Conservation (phyloP, 2,329 filamentous ascomycete genomes). For the Colletotrichum lindemuthianum region DNA sequence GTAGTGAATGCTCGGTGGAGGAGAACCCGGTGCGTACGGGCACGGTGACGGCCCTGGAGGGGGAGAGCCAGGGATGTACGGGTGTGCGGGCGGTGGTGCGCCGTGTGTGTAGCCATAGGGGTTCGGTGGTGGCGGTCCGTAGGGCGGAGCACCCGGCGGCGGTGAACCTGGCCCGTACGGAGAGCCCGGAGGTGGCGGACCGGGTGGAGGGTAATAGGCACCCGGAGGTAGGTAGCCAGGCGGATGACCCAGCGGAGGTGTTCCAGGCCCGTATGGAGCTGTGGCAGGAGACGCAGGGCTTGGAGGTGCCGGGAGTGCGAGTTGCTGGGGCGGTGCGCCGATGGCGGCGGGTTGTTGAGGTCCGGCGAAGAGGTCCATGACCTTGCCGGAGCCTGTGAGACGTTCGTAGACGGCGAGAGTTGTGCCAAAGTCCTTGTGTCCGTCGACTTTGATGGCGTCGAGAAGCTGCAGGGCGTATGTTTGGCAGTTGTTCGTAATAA, state of each 20-base stretch:
- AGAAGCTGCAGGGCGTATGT: conserved; percentile 64
- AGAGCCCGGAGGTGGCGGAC: conserved; percentile 46
- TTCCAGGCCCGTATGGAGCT: conserved; percentile 30
- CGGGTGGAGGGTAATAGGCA: conserved; percentile 2
- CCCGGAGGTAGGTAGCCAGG: conserved; percentile 36
- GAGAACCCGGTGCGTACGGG: neutral
- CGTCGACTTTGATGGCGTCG: conserved; percentile 63
- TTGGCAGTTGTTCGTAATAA: conserved; percentile 70
- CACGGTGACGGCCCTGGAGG: neutral
- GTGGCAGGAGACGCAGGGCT: conserved; percentile 40
- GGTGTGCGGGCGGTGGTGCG: neutral
- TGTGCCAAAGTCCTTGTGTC: conserved; percentile 62
- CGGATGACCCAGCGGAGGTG: neutral
- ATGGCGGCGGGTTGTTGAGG: conserved; percentile 33
- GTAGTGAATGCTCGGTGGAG: conserved; percentile 10
- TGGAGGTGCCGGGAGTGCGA: conserved; percentile 60
- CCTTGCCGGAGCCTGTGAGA: conserved; percentile 58
- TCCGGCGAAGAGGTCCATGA: conserved; percentile 60
- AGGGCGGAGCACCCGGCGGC: neutral
- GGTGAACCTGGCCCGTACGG: conserved; percentile 43
- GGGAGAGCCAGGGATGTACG: neutral
- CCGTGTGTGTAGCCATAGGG: neutral
- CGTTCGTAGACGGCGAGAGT: conserved; percentile 63
- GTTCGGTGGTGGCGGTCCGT: neutral
- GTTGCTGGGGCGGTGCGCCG: conserved; percentile 19